These are phyloP conservation scores for Parmales sp. DNA, from an alignment of 108 stramenopile genomes.

Conservation along the genomic window DNA sequence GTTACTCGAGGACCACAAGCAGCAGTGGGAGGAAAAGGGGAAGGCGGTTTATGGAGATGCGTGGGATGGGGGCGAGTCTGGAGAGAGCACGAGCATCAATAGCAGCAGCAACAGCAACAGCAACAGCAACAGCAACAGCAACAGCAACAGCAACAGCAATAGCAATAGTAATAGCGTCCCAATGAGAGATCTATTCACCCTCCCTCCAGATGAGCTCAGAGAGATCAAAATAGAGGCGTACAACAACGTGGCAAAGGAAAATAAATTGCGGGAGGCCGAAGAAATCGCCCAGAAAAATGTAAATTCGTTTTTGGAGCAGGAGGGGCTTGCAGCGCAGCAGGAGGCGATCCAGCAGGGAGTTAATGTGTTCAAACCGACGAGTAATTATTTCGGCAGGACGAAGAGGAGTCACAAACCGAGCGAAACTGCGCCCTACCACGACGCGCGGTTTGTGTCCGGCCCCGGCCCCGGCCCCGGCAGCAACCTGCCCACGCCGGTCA, in stretches of 20 bases:
- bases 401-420: not conserved
- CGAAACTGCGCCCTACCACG: not conserved
- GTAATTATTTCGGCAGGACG: not conserved
- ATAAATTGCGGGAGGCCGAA: not conserved
- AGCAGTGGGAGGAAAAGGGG: not conserved
- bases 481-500: too few species aligned
- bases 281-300: not conserved
- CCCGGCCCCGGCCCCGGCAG: too few species aligned
- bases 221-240: conserved; percentile 1
- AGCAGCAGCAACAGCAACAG: too few species aligned
- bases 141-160: too few species aligned
- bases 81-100: not conserved
- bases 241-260: not conserved
- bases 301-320: not conserved
- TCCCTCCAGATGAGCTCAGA: not conserved
- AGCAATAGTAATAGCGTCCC: too few species aligned
- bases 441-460: conserved; percentile 3
- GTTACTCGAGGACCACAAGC: not conserved
- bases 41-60: conserved; percentile 6
- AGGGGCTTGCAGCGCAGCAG: not conserved
- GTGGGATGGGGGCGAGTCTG: not conserved
- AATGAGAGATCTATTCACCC: not conserved
- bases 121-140: too few species aligned
- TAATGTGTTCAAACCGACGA: not conserved
- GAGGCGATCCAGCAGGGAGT: not conserved